These are phyloP conservation scores for Aspergillus sp. DNA, from an alignment of 2,329 filamentous ascomycete species.

Conservation along the genomic window DNA sequence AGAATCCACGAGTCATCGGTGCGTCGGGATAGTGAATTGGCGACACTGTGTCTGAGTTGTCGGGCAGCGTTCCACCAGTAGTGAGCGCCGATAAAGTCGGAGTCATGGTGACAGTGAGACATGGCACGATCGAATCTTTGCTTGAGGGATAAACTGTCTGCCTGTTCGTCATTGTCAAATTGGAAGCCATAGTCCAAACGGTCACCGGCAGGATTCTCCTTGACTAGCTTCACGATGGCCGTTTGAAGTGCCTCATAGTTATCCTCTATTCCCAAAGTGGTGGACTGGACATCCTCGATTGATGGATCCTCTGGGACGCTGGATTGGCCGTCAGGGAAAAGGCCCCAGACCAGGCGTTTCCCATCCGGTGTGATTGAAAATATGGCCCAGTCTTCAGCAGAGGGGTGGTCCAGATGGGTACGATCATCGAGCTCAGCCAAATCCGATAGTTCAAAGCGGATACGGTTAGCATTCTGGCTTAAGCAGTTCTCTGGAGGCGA, in stretches of 20 bases:
- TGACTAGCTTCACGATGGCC: conserved; percentile 72
- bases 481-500: conserved; percentile 20
- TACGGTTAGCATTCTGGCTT: conserved; percentile 31
- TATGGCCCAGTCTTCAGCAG: conserved; percentile 77
- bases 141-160: conserved; percentile 22
- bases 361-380: conserved; percentile 74
- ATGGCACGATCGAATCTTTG: conserved; percentile 60
- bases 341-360: conserved; percentile 64
- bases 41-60: conserved; percentile 60
- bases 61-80: conserved; percentile 80
- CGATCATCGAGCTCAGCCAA: conserved; percentile 31
- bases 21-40: conserved; percentile 45
- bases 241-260: conserved; percentile 78
- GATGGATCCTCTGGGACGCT: conserved; percentile 59
- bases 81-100: conserved; percentile 79
- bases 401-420: conserved; percentile 68
- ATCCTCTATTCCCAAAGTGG: conserved; percentile 59
- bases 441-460: conserved; percentile 38
- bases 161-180: conserved; percentile 2
- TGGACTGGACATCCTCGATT: conserved; percentile 31
- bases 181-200: conserved; percentile 29
- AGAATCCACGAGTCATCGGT: conserved; percentile 66
- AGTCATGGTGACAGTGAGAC: conserved; percentile 69
- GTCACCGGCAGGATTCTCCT: conserved; percentile 76
- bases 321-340: conserved; percentile 54